Conservation (phyloP, 2,329 filamentous ascomycete species). For the Penicillium hesseltinei region DNA sequence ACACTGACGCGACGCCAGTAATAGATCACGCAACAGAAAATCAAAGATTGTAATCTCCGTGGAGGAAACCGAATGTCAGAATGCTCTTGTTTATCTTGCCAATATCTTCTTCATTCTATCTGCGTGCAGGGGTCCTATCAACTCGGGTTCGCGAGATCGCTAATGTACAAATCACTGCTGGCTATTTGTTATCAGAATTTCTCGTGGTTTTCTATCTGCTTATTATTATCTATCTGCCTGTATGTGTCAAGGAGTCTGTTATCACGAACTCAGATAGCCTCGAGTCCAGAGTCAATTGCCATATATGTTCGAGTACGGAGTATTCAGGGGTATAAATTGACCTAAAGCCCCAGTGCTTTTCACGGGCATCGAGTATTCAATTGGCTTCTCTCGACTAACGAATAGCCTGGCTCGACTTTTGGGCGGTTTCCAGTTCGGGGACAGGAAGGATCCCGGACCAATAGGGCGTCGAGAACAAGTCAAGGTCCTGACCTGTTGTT, state of each 20-base stretch:
- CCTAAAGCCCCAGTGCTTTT: neutral
- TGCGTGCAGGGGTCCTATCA: constrained; percentile 1
- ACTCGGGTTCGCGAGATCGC: neutral
- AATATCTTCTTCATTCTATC: neutral
- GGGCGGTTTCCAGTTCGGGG: neutral
- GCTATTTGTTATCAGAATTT: neutral
- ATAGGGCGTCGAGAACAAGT: neutral
- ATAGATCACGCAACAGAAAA: neutral
- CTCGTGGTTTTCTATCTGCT: neutral
- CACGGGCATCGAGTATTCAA: neutral
- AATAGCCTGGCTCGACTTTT: neutral
- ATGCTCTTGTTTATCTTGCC: neutral
- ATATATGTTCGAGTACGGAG: neutral
- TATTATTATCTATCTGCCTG: constrained; percentile 1
- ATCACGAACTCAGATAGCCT: neutral
- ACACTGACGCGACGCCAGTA: neutral
- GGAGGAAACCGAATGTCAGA: neutral
- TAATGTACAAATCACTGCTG: neutral
- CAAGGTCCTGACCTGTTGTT: neutral
- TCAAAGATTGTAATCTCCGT: neutral
- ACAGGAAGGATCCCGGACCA: neutral
- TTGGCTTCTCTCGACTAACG: neutral
- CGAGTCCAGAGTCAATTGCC: neutral
- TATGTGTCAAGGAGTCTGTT: neutral
- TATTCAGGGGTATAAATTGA: neutral